Evolutionary conservation across 805 yeast genomes (phyloP).

Genomic region (Yarrowia phangngaensis): DNA sequence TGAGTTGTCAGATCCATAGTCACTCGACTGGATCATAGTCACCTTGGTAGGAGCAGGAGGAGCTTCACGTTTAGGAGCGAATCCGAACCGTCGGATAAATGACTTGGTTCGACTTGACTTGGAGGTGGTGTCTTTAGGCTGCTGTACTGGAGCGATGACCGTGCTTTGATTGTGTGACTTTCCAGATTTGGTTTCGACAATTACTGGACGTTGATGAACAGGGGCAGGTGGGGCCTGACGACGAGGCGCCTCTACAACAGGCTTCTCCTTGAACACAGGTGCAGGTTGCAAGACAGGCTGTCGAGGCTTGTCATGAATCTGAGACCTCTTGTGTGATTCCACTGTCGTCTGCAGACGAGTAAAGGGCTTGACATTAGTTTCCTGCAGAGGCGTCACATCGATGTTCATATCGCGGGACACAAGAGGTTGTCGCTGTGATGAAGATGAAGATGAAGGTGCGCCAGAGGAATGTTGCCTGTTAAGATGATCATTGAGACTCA

Average conservation of each 20-base stretch:
- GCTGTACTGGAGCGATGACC: conserved; percentile 6
- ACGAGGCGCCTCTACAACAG: conserved; percentile 11
- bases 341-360: conserved; percentile 12
- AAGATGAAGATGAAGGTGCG: not conserved
- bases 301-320: not conserved
- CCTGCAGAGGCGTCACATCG: no score
- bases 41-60: conserved; percentile 24
- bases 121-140: not conserved
- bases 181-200: not conserved
- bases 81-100: conserved; percentile 23
- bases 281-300: conserved; percentile 13
- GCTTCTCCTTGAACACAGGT: conserved; percentile 15
- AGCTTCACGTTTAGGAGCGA: conserved; percentile 26
- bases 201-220: not conserved
- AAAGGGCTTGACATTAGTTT: conserved; percentile 15
- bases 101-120: conserved; percentile 22
- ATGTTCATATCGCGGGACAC: conserved; percentile 21
- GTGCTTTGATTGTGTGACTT: conserved; percentile 8
- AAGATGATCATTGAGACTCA: conserved; percentile 26
- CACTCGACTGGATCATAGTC: conserved; percentile 26
- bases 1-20: conserved; percentile 3
- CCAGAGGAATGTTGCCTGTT: not conserved
- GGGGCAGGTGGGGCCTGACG: conserved; percentile 22
- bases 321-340: conserved; percentile 3
- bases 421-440: conserved; percentile 12